Conservation (phyloP, 805 yeast genomes). For the Metschnikowia koreensis region DNA sequence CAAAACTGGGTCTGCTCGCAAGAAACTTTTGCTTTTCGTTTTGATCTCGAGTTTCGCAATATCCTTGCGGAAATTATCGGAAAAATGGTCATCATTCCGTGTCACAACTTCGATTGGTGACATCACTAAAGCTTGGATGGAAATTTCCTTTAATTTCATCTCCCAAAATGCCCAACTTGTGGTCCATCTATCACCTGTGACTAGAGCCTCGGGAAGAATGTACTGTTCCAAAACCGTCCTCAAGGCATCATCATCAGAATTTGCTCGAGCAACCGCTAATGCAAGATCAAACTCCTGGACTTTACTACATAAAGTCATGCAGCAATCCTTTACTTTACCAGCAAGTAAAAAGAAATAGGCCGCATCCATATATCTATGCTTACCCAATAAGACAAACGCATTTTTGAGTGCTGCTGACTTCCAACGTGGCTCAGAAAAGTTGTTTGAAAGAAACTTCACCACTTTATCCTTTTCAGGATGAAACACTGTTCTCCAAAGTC, state of each 20-base stretch:
- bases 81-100: slow-evolving; percentile 21
- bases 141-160: slow-evolving; percentile 33
- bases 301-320: slow-evolving; percentile 67
- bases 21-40: slow-evolving; percentile 35
- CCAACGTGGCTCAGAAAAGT: slow-evolving; percentile 78
- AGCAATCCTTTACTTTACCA: slow-evolving; percentile 71
- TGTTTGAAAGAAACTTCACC: slow-evolving; percentile 71
- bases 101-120: slow-evolving; percentile 43
- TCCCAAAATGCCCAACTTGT: slow-evolving; percentile 81
- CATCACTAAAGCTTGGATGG: slow-evolving; percentile 66
- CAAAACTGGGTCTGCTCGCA: slow-evolving; percentile 81
- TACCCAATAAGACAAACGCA: slow-evolving; percentile 86
- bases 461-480: slow-evolving; percentile 83
- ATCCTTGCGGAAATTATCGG: slow-evolving; percentile 20
- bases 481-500: slow-evolving; percentile 79
- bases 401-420: slow-evolving; percentile 85
- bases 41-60: slow-evolving; percentile 14
- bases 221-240: slow-evolving; percentile 46
- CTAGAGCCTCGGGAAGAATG: slow-evolving; percentile 56
- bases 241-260: slow-evolving; percentile 38
- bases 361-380: slow-evolving; percentile 83
- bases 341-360: slow-evolving; percentile 86
- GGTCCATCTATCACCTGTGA: slow-evolving; percentile 74
- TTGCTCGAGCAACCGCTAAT: slow-evolving; percentile 74
- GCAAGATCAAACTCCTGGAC: slow-evolving; percentile 72